phyloP scores from a whole-genome alignment of 495 filamentous ascomycete genomes.

The Penicillium daleae region DNA sequence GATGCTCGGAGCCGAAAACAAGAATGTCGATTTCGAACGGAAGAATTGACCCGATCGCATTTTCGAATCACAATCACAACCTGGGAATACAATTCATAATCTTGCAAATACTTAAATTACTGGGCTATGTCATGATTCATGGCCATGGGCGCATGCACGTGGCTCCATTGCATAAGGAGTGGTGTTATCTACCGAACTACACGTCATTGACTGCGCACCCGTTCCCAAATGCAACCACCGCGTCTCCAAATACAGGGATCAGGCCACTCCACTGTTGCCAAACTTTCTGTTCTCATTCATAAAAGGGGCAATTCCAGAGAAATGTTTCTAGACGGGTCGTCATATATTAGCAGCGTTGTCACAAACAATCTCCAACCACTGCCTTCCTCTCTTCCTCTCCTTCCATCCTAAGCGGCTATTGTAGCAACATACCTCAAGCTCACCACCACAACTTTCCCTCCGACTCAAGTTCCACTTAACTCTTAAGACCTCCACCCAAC shows the following conservation, averaged over 20 bases:
- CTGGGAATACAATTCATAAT: not conserved
- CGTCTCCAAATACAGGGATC: not conserved
- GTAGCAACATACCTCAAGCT: not conserved
- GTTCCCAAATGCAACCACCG: not conserved
- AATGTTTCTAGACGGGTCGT: not conserved
- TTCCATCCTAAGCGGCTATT: not conserved
- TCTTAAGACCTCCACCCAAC: not conserved
- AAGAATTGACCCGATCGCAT: not conserved
- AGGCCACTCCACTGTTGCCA: not conserved
- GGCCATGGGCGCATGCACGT: not conserved
- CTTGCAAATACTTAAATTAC: not conserved
- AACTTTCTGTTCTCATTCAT: not conserved
- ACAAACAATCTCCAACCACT: not conserved
- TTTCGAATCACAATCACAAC: not conserved
- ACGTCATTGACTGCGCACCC: constrained; percentile 4
- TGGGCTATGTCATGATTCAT: not conserved
- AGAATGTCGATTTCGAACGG: not conserved
- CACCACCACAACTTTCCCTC: not conserved
- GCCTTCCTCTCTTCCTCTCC: not conserved
- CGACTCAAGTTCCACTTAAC: not conserved
- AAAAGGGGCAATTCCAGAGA: not conserved
- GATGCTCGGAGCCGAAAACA: constrained; percentile 1
- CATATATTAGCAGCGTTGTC: not conserved
- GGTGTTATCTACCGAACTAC: not conserved
- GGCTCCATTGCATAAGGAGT: not conserved